Evolutionary conservation across 2,329 filamentous ascomycete species (phyloP), one percentile per base, ranked within the genome.

Genomic region (Sporothrix mexicana): DNA sequence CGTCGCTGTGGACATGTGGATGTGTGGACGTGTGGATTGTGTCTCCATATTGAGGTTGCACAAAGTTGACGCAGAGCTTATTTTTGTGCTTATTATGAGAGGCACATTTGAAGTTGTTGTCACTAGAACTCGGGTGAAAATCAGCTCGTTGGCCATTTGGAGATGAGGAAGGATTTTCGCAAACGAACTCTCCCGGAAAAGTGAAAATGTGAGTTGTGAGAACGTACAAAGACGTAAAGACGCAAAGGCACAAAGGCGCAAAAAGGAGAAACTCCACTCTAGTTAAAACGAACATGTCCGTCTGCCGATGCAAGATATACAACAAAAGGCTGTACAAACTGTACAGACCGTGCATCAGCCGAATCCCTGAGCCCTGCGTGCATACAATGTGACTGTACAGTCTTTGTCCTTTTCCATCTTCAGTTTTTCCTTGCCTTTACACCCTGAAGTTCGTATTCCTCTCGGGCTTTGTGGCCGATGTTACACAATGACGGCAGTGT

Each of bases 261-360:
- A 36, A 36, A 36, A 36, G 30, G 13, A 23, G 4, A 12, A 41
- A 15, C 7, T 45, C 41, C 1, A 66, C 13, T 47, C 7, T 7
- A 66, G 9, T 25, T 23, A 25, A 64, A 66, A 47, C 41, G 20
- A 66, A 66, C 20, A 1, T 23, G 41, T 47, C 61, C 12, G 61
- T 25, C 41, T 47, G 41, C 61, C 41, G 41, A 66, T 47, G 61
- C 61, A 66, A 47, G 61, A 66, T 47, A 43, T 45, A 66, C n/a
- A 23, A 47, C 51, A 23, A 55, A 20, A 55, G 20, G 51, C 30
- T 36, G 30, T 36, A 25, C 51, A 55, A 8, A 55, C 10, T 25
- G 51, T 4, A 23, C 51, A 25, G 25, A 23, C 10, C 15, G 20
- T 47, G 61, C 12, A 15, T 66, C n/a, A 20, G 47, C 20, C 55